phyloP scores from a whole-genome alignment of 2,329 filamentous ascomycete species.

The Aspergillus neoniger region DNA sequence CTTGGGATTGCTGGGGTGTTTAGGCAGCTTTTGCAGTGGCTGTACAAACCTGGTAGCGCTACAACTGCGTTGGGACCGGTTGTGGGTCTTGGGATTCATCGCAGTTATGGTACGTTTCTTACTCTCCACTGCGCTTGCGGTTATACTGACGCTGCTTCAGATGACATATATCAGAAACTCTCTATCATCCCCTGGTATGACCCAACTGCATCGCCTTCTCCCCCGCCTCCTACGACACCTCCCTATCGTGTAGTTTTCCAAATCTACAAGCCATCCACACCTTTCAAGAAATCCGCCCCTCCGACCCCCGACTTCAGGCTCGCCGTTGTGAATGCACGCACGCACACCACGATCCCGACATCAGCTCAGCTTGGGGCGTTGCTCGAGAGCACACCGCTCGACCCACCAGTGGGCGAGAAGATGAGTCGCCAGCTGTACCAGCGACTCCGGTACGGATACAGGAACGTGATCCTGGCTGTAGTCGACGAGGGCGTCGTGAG shows the following conservation, averaged over 20 bases:
- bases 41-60: conserved; percentile 28
- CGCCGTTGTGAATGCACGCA: conserved; percentile 75
- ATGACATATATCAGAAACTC: conserved; percentile 73
- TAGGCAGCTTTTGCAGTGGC: conserved; percentile 36
- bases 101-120: conserved; percentile 50
- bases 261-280: conserved; percentile 73
- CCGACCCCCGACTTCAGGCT: conserved; percentile 81
- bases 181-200: conserved; percentile 72
- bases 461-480: conserved; percentile 81
- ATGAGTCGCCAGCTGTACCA: conserved; percentile 64
- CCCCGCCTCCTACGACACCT: conserved; percentile 33
- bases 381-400: conserved; percentile 71
- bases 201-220: conserved; percentile 44
- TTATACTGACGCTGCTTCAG: conserved; percentile 38
- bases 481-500: conserved; percentile 90
- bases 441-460: conserved; percentile 78
- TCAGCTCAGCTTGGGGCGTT: conserved; percentile 70
- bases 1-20: conserved; percentile 30
- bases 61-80: conserved; percentile 50
- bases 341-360: conserved; percentile 67
- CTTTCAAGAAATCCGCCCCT: conserved; percentile 78
- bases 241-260: conserved; percentile 77
- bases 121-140: neutral
- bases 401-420: conserved; percentile 57
- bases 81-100: conserved; percentile 55